Base-by-base conservation (phyloP, 208 protist genomes). In the Leishmania aethiopica region DNA sequence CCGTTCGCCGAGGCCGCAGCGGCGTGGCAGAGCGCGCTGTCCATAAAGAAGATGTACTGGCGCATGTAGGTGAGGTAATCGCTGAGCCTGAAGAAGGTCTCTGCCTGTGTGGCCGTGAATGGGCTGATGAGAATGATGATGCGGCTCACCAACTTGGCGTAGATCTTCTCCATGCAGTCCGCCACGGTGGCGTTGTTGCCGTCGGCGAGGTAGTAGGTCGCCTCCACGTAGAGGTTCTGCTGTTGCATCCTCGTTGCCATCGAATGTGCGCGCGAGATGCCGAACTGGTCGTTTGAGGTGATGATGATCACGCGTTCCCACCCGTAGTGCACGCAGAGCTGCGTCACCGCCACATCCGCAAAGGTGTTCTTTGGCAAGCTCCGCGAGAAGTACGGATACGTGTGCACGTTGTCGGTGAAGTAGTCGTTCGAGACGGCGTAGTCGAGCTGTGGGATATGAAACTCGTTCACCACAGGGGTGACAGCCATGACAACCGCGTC, bases 291-390 rank as follows among this genome's bases (percentile, higher is more conserved):
- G 45, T 88, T 88, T 0, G 87, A 78, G 1, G 87, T 84, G 75
- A 97, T 77, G 57, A 97, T 82, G 64, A 96, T 90, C n/a, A 96
- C 93, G 49, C 93, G 90, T 81, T 97, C 92, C 93, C 94, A 97
- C 22, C 81, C 86, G 80, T 95, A 96, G 78, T 95, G 87, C 4
- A 76, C 67, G 81, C 91, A 95, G 37, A 96, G 70, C 59, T 95
- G 91, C 11, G 86, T 87, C 78, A 91, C 90, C 57, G 89, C 91
- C 74, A 81, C 69, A 78, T 89, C 90, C 72, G 84, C 91, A 75
- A 91, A 92, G 17, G 81, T 59, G 73, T 96, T 88, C 22, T 69
- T 37, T 5, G 93, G 91, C 37, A 90, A 82, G 19, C 88, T 91
- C 55, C 94, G 90, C n/a, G 93, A 96, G 77, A 96, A 96, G 78